These are phyloP conservation scores for Phytopythium chamaehyphon DNA, from an alignment of 352 stramenopile species.

Conservation along the genomic window DNA sequence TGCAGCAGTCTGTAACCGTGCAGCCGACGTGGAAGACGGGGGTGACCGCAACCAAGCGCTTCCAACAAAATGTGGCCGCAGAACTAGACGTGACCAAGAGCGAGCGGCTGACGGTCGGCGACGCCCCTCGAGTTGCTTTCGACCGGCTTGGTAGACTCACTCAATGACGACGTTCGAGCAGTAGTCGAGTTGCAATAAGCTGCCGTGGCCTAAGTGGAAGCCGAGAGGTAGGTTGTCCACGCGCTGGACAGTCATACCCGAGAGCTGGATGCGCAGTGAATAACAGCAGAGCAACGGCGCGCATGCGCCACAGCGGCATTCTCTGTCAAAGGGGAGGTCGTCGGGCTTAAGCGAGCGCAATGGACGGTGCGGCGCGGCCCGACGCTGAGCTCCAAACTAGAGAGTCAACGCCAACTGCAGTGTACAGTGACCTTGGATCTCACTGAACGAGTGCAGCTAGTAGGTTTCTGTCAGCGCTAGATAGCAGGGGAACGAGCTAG, in stretches of 20 bases:
- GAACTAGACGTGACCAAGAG: background rate
- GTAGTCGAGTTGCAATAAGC: background rate
- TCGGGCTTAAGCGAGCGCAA: background rate
- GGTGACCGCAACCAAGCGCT: background rate
- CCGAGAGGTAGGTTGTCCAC: background rate
- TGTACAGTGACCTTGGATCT: conserved; percentile 10
- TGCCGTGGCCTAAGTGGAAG: background rate
- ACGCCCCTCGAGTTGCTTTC: background rate
- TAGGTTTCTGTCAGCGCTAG: background rate
- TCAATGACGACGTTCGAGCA: background rate
- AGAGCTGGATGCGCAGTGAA: background rate
- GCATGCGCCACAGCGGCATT: background rate
- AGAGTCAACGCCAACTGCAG: conserved; percentile 9
- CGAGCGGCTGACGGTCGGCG: background rate
- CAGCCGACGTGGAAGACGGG: background rate
- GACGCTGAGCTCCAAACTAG: conserved; percentile 3
- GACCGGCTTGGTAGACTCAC: background rate
- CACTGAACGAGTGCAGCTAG: background rate
- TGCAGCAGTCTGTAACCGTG: background rate
- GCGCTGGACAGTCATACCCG: background rate
- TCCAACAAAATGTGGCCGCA: background rate
- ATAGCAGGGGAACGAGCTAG: no score
- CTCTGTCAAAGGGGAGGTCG: conserved; percentile 1
- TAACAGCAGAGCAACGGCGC: background rate
- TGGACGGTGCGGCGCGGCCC: background rate